A percentile compares a stretch with the other conserved stretches of the same genome.
Evolutionary conservation across 2,329 filamentous ascomycete species (phyloP).

Genomic region (Tolypocladium guangdongense): DNA sequence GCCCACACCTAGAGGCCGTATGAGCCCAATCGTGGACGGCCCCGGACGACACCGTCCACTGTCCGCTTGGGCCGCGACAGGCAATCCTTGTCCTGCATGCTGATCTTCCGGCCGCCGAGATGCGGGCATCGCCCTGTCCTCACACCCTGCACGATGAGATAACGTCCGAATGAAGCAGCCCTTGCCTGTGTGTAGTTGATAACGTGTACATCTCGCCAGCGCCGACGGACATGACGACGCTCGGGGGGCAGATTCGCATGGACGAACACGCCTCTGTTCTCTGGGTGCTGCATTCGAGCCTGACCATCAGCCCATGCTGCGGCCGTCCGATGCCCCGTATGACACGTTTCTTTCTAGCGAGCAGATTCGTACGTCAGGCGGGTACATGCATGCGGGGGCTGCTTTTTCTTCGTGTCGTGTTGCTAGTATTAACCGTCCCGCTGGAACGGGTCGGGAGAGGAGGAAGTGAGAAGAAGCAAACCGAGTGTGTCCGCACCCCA

Average conservation of each 20-base stretch:
- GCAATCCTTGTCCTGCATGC: not conserved
- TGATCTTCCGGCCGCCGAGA: not conserved
- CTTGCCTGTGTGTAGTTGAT: too few species aligned
- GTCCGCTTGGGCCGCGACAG: not conserved
- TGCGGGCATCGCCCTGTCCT: not conserved
- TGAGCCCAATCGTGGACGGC: not conserved
- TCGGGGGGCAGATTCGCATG: not conserved
- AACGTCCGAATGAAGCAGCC: not conserved
- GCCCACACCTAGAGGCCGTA: not conserved
- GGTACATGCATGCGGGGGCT: not conserved
- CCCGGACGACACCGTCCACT: not conserved
- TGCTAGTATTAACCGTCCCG: not conserved
- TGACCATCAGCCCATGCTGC: not conserved
- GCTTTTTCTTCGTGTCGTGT: not conserved
- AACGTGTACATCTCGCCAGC: not conserved
- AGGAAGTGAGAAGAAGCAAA: not conserved
- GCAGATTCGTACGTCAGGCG: not conserved
- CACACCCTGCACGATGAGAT: not conserved
- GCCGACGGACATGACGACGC: not conserved
- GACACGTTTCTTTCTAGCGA: not conserved
- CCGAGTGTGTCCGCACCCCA: not conserved
- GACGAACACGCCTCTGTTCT: not conserved
- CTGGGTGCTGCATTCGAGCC: not conserved
- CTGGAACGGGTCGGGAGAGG: not conserved
- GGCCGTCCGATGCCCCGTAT: not conserved